Evolutionary conservation across 1,139 yeast species (phyloP), one percentile per base, ranked within the genome.

Genomic region (Pneumocystis oryctolagi): DNA sequence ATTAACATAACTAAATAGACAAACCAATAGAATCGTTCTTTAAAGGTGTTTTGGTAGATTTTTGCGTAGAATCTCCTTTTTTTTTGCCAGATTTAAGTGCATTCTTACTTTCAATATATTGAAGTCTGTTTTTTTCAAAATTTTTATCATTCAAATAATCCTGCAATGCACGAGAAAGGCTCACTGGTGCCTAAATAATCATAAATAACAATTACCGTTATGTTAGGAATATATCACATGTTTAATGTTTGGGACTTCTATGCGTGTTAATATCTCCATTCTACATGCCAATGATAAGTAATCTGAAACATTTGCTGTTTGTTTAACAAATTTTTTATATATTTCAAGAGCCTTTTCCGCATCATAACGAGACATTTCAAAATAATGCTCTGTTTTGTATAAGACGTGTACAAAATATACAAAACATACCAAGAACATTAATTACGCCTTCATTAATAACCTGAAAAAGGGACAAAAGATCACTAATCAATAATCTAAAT

Each of bases 371-470:
- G 90, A 83, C 83, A 92, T 86, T 74, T 92, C 98, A 75, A 92
- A 92, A 74, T 88, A 92, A 72, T 92, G 95, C 72, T 92, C 97
- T 68, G 14, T 14, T 14, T 58, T n/a, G n/a, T 3, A 25, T 58
- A 25, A 37, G 28, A 58, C 30, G 30, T n/a, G 3, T 47, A 12
- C 8, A 25, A 47, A 47, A 47, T 8, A 47, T 3, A 8, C 25
- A 47, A 47, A 25, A 1, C 55, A 47, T 47, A 37, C 31, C 55
- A 18, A 92, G 80, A 61, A 92, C 77, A 70, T 89, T 90, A 68
- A 92, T 90, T 53, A 92, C 96, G 35, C 97, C 97, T 75, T 92
- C 97, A 74, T 92, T 92, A 68, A 92, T 77, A 63, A 86, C 85
- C 74, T 92, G 97, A 74, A 89, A 94, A 59, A 92, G 76, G 0